Conservation (phyloP, 2,329 filamentous ascomycete species). For the Diaporthe longicolla region DNA sequence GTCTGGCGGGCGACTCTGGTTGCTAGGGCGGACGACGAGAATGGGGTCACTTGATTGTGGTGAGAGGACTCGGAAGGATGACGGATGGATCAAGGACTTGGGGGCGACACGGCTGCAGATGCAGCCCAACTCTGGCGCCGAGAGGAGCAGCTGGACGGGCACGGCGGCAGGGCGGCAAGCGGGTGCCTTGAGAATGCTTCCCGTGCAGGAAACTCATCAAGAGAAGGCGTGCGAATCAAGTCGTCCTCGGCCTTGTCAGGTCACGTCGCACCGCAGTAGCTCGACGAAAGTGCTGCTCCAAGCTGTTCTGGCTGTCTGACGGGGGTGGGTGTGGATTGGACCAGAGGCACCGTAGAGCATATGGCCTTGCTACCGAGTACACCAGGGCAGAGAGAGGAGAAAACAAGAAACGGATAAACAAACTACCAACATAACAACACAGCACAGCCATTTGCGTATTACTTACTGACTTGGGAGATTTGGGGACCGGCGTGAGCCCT, state of each 20-base stretch:
- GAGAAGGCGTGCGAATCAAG: conserved; percentile 3
- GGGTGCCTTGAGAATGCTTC: conserved; percentile 3
- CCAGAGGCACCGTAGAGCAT: not conserved
- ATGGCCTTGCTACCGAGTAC: not conserved
- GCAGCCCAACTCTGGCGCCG: conserved; percentile 11
- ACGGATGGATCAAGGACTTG: conserved; percentile 24
- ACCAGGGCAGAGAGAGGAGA: not conserved
- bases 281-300: conserved; percentile 26
- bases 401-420: not conserved
- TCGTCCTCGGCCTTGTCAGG: conserved; percentile 14
- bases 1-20: conserved; percentile 9
- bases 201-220: not conserved
- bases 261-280: conserved; percentile 35
- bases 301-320: not conserved
- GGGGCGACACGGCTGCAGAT: conserved; percentile 20
- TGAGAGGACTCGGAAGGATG: conserved; percentile 27
- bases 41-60: not conserved
- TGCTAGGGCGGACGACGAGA: not conserved
- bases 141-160: not conserved
- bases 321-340: conserved; percentile 8
- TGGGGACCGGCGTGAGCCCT: not conserved
- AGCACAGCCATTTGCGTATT: too few relatives aligned
- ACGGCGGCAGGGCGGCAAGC: not conserved
- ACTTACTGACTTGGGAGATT: not conserved
- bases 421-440: not conserved